phyloP scores from a whole-genome alignment of 2,329 filamentous ascomycete genomes.

The Coleophoma cylindrospora region DNA sequence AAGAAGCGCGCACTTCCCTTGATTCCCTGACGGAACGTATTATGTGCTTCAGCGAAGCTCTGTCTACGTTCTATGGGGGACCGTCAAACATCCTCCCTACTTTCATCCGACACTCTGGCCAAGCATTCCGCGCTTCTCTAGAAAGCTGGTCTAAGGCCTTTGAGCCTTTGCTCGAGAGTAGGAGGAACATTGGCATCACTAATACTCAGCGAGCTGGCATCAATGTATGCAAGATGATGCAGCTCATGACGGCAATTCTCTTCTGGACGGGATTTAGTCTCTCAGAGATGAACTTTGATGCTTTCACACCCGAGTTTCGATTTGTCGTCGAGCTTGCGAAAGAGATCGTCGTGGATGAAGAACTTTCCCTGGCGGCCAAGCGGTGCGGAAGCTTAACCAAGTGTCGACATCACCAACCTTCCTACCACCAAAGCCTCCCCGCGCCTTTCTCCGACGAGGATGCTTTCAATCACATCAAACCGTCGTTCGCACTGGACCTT shows the following conservation, averaged over 20 bases:
- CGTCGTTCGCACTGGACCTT: constrained; percentile 51
- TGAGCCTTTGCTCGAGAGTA: constrained; percentile 45
- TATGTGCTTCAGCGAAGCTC: constrained; percentile 52
- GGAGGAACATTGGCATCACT: constrained; percentile 39
- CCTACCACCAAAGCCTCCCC: constrained; percentile 21
- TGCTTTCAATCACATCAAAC: constrained; percentile 46
- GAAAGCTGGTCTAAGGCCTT: constrained; percentile 52
- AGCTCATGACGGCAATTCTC: constrained; percentile 51
- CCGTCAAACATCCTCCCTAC: constrained; percentile 41
- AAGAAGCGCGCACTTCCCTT: constrained; percentile 51
- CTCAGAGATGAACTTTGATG: constrained; percentile 53
- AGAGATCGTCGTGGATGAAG: constrained; percentile 55
- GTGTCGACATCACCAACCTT: constrained; percentile 54
- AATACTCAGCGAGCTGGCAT: constrained; percentile 53
- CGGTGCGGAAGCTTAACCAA: constrained; percentile 52
- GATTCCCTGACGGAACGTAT: constrained; percentile 52
- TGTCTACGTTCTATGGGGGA: constrained; percentile 38
- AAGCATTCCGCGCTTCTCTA: constrained; percentile 44
- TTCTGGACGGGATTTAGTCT: constrained; percentile 57
- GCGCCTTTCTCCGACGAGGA: constrained; percentile 38
- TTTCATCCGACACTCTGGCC: constrained; percentile 15
- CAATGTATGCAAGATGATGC: constrained; percentile 57
- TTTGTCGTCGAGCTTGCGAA: constrained; percentile 51
- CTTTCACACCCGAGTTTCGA: constrained; percentile 45
- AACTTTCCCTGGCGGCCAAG: constrained; percentile 41